phyloP scores from a whole-genome alignment of 192 early-diverging fungal species.

The Rhizophagus sp. region DNA sequence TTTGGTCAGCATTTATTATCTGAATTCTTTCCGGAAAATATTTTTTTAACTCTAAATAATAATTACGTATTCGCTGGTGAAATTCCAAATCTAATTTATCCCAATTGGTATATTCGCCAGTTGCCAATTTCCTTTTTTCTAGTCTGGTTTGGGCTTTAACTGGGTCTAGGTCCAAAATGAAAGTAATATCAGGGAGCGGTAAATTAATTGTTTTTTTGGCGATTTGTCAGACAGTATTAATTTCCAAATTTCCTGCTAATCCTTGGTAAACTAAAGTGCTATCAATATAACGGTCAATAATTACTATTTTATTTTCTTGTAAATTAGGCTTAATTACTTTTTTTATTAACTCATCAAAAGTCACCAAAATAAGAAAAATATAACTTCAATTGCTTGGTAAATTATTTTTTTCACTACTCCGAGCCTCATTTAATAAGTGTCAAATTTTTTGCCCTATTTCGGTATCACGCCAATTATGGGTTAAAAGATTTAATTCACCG shows the following conservation, averaged over 20 bases:
- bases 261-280: slow-evolving; percentile 25
- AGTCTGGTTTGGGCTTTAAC: slow-evolving; percentile 9
- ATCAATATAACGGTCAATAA: slow-evolving; percentile 13
- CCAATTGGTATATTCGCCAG: slow-evolving; percentile 24
- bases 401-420: not conserved
- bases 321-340: slow-evolving; percentile 12
- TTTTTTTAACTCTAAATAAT: slow-evolving; percentile 23
- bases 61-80: not conserved
- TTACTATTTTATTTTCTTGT: not conserved
- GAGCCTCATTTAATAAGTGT: slow-evolving; percentile 10
- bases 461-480: slow-evolving; percentile 23
- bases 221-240: not conserved
- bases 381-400: slow-evolving; percentile 12
- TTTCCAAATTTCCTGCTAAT: not conserved
- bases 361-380: slow-evolving; percentile 5
- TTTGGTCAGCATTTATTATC: not conserved
- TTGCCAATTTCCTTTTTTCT: slow-evolving; percentile 12
- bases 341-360: slow-evolving; percentile 19
- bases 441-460: slow-evolving; percentile 23
- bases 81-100: slow-evolving; percentile 22
- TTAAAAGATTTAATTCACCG: not conserved
- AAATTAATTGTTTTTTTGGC: slow-evolving; percentile 4
- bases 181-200: slow-evolving; percentile 19
- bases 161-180: slow-evolving; percentile 8
- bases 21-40: slow-evolving; percentile 18